Percentiles rank a stretch among this genome's conserved stretches.
Conservation (phyloP, 2,329 filamentous ascomycete genomes). For the Ophiocordyceps robertsii region DNA sequence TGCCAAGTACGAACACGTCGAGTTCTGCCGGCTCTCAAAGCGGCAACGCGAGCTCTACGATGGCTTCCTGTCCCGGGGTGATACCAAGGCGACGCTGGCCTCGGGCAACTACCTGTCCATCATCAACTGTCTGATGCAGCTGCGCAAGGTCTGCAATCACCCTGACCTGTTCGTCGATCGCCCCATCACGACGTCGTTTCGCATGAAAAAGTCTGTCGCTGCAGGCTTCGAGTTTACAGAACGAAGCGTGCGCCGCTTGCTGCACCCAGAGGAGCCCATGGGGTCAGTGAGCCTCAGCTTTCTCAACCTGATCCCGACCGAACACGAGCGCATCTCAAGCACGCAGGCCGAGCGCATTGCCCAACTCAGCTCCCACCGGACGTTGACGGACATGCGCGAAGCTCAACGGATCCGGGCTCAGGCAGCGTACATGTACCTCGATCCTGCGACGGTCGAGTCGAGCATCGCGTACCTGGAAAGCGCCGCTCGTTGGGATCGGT, state of each 20-base stretch:
- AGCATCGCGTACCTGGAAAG: slow-evolving; percentile 63
- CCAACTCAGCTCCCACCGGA: slow-evolving; percentile 55
- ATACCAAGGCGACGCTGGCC: slow-evolving; percentile 77
- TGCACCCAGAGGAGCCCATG: slow-evolving; percentile 51
- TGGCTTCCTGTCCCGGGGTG: slow-evolving; percentile 81
- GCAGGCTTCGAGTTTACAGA: slow-evolving; percentile 65
- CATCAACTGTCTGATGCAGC: slow-evolving; percentile 95
- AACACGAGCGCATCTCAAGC: slow-evolving; percentile 51
- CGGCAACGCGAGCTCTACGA: slow-evolving; percentile 93
- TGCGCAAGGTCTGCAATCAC: slow-evolving; percentile 96
- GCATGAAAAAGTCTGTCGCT: slow-evolving; percentile 68
- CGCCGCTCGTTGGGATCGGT: slow-evolving; percentile 51
- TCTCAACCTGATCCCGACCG: slow-evolving; percentile 64
- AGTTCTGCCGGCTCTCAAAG: slow-evolving; percentile 90
- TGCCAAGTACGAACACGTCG: slow-evolving; percentile 92
- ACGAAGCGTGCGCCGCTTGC: slow-evolving; percentile 49
- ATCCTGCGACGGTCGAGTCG: slow-evolving; percentile 54
- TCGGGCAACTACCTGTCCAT: slow-evolving; percentile 96
- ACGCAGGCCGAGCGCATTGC: slow-evolving; percentile 40
- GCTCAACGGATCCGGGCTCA: slow-evolving; percentile 51
- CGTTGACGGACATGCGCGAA: slow-evolving; percentile 58
- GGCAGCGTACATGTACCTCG: slow-evolving; percentile 37
- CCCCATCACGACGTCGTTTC: slow-evolving; percentile 92
- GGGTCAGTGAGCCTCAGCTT: slow-evolving; percentile 58
- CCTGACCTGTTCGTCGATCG: slow-evolving; percentile 93